Percentiles rank a stretch among this genome's conserved stretches.
Evolutionary conservation across 2,329 filamentous ascomycete species (phyloP).

Genomic region (Curvularia verruculosa): DNA sequence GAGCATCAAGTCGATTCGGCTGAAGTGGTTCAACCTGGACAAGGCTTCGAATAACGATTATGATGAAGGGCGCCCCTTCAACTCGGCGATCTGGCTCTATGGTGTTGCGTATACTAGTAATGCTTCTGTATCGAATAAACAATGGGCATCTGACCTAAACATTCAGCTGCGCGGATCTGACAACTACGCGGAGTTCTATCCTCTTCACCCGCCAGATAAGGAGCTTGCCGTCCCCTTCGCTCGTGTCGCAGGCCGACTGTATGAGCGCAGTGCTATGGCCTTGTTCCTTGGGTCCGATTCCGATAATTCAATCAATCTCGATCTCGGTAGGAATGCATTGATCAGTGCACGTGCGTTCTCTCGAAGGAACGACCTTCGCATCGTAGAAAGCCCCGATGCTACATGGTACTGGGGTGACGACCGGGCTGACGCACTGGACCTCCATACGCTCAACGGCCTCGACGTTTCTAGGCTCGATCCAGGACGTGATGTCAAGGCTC

Average conservation of each 20-base stretch:
- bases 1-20: conserved; percentile 59
- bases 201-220: conserved; percentile 51
- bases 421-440: conserved; percentile 61
- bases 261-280: conserved; percentile 58
- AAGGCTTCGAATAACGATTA: conserved; percentile 54
- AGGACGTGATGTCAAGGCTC: conserved; percentile 54
- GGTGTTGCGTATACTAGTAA: conserved; percentile 58
- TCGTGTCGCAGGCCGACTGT: conserved; percentile 61
- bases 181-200: conserved; percentile 61
- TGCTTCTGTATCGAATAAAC: conserved; percentile 37
- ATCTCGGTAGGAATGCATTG: conserved; percentile 56
- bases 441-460: conserved; percentile 61
- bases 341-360: conserved; percentile 57
- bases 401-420: conserved; percentile 65
- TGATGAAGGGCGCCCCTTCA: conserved; percentile 55
- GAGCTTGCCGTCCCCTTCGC: conserved; percentile 57
- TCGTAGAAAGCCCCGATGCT: conserved; percentile 45
- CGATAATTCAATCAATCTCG: conserved; percentile 33
- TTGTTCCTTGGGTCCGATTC: conserved; percentile 50
- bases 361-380: conserved; percentile 55
- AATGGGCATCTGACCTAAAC: conserved; percentile 24
- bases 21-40: conserved; percentile 58
- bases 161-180: conserved; percentile 25
- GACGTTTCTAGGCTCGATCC: conserved; percentile 57
- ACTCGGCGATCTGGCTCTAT: conserved; percentile 55